A percentile compares a stretch with the other conserved stretches of the same genome.
Conservation (phyloP, 1,284 basidiomycete species). For the Irpex sp. region DNA sequence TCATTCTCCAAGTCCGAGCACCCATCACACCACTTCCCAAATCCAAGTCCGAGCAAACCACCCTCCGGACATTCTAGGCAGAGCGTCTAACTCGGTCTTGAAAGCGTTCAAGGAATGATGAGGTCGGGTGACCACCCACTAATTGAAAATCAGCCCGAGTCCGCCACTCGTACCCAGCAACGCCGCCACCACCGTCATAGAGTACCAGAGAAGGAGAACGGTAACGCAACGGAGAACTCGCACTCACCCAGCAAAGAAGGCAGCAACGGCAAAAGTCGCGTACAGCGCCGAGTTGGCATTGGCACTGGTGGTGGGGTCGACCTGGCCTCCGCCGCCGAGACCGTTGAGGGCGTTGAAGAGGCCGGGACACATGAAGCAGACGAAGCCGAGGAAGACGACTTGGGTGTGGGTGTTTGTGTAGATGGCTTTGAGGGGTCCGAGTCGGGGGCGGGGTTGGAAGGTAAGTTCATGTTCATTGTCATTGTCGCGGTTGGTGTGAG, state of each 20-base stretch:
- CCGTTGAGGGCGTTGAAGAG: constrained; percentile 46
- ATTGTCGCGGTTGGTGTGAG: too few relatives aligned
- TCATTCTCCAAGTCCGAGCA: too few relatives aligned
- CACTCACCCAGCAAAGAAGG: constrained; percentile 64
- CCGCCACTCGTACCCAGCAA: neutral
- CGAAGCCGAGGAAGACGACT: constrained; percentile 56
- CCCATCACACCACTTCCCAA: too few relatives aligned
- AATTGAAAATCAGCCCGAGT: too few relatives aligned
- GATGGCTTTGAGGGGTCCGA: constrained; percentile 27
- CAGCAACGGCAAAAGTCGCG: constrained; percentile 58
- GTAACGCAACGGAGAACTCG: too few relatives aligned
- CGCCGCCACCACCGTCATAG: neutral
- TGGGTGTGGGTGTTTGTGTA: constrained; percentile 37
- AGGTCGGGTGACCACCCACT: too few relatives aligned
- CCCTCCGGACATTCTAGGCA: too few relatives aligned
- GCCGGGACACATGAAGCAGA: constrained; percentile 65
- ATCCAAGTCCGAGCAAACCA: too few relatives aligned
- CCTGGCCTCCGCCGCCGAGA: constrained; percentile 66
- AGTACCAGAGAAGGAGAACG: neutral
- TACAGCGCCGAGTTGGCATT: constrained; percentile 67
- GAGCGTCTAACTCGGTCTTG: too few relatives aligned
- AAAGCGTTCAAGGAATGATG: too few relatives aligned
- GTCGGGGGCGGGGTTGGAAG: too few relatives aligned
- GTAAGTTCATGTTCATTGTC: too few relatives aligned
- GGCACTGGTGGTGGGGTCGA: constrained; percentile 52